Percentiles rank a stretch among this genome's conserved stretches.
Evolutionary conservation across 805 yeast genomes (phyloP).

Genomic region (Wickerhamomyces hampshirensis): DNA sequence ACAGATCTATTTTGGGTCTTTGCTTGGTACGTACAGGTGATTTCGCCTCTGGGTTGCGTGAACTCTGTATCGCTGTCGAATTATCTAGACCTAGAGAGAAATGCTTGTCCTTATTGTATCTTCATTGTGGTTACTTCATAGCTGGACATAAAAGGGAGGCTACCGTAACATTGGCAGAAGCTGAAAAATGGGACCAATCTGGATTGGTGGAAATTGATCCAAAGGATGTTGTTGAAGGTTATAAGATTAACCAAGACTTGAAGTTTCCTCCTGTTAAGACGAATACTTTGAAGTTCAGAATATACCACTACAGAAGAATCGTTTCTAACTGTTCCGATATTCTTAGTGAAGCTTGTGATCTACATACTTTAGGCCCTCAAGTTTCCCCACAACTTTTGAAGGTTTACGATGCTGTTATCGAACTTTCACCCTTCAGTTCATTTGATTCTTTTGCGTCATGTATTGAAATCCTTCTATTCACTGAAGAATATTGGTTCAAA

Average conservation of each 20-base stretch:
- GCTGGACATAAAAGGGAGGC: neutral
- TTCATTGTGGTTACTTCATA: neutral
- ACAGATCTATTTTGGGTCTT: conserved; percentile 8
- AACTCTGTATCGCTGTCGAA: conserved; percentile 9
- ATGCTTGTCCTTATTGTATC: neutral
- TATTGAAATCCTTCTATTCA: neutral
- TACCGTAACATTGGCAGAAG: neutral
- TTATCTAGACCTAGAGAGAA: neutral
- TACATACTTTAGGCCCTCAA: neutral
- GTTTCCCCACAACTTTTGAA: neutral
- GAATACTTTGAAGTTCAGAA: neutral
- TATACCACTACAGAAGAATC: neutral
- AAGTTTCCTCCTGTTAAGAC: neutral
- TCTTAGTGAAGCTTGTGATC: neutral
- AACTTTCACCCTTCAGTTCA: neutral
- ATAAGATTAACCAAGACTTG: neutral
- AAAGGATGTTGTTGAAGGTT: neutral
- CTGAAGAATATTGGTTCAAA: neutral
- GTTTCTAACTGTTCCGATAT: neutral
- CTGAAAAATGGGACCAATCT: neutral
- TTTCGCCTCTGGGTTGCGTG: conserved; percentile 6
- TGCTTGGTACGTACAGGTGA: conserved; percentile 11
- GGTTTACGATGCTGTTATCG: neutral
- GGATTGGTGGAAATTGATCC: neutral
- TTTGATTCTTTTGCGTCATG: neutral